Base-by-base conservation (phyloP, 805 yeast genomes). In the Pichia nakasei region DNA sequence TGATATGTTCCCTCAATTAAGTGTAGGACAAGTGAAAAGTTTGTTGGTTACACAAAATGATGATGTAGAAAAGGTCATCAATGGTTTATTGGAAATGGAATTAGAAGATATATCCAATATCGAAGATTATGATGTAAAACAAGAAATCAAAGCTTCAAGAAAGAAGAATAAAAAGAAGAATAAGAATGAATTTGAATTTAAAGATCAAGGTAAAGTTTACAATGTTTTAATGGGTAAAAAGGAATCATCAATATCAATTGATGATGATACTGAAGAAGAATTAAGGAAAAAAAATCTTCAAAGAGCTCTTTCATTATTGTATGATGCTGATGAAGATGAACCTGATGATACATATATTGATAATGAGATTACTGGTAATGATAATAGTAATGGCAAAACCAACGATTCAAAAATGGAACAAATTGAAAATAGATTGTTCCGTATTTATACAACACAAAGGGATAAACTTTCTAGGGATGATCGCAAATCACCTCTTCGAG, bases 301-400 rank as follows among this genome's bases (percentile, higher is more conserved):
- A 0, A 53, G 55, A 41, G 88, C 89, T 1, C 60, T 84, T 49
- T 65, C 77, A 36, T 58, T 83, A 48, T 63, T 85, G 48, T 82
- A 83, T 51, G 82, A 82, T 37, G 71, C 78, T 8, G 91, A 85
- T 54, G 95, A 86, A 50, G 95, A 85, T 59, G 95, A 86, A 53
- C 79, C 82, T 3, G 96, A 86, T 56, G 95, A 85, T 51, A 80
- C 89, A 0, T 76, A 80, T 55, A 78, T 72, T 45, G 86, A 78
- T 35, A 72, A 72, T 44, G 78, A 73, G 43, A 53, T 62, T 35
- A 67, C 74, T 0, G 55, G 59, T 8, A 55, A 57, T 3, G 35
- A 47, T 2, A 35, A 26, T 15, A 12, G 61, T 17, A 55, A 54
- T 17, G 67, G 58, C 29, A 66, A 58, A 37, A 58, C 64, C 36